phyloP scores from a whole-genome alignment of 1,139 yeast genomes.

The Kodamaea suecica region DNA sequence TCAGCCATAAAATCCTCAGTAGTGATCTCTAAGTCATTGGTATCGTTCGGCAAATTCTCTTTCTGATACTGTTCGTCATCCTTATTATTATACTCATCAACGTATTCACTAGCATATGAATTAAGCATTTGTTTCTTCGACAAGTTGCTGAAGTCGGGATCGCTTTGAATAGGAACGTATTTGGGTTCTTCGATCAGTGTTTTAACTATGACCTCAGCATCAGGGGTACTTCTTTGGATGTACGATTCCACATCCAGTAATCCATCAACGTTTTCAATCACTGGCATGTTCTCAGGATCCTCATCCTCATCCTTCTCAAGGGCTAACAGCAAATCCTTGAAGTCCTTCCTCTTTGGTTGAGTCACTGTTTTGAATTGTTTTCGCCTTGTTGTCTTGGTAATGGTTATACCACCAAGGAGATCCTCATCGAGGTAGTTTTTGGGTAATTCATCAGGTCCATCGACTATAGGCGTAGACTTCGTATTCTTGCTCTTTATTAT shows the following conservation, averaged over 20 bases:
- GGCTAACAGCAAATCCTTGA: not conserved
- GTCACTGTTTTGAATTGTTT: slow-evolving; percentile 5
- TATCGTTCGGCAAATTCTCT: slow-evolving; percentile 4
- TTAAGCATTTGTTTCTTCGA: slow-evolving; percentile 10
- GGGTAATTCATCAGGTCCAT: not conserved
- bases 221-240: not conserved
- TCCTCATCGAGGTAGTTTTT: not conserved
- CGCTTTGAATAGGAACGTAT: slow-evolving; percentile 13
- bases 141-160: slow-evolving; percentile 7
- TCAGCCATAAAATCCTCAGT: slow-evolving; percentile 10
- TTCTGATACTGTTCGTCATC: slow-evolving; percentile 14
- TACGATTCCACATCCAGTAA: slow-evolving; percentile 7
- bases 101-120: slow-evolving; percentile 14
- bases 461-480: slow-evolving; percentile 3
- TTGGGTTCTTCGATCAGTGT: slow-evolving; percentile 8
- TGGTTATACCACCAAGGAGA: too few relatives aligned
- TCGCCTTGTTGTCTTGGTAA: not conserved
- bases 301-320: not conserved
- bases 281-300: slow-evolving; percentile 22
- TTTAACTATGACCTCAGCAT: not conserved
- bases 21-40: slow-evolving; percentile 9
- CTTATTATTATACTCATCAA: slow-evolving; percentile 14
- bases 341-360: slow-evolving; percentile 1
- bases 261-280: slow-evolving; percentile 19
- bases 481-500: slow-evolving; percentile 9